phyloP scores from a whole-genome alignment of 2,329 filamentous ascomycete species.

The Fusarium anthophilum region DNA sequence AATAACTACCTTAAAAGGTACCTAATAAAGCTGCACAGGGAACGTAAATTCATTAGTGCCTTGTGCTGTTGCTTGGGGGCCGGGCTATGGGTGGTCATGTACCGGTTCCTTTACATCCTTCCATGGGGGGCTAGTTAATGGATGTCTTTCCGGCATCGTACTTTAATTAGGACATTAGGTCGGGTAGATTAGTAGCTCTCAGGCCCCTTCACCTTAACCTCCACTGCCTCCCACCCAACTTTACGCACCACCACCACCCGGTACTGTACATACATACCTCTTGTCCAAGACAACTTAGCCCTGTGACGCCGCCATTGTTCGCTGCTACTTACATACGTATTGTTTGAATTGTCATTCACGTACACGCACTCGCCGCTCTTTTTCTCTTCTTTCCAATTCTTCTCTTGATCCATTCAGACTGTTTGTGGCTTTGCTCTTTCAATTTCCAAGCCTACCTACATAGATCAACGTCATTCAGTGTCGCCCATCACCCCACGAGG shows the following conservation, averaged over 20 bases:
- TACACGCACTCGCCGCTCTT: constrained; percentile 9
- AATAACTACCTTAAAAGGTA: background rate
- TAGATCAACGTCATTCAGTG: constrained; percentile 16
- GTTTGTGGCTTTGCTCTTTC: background rate
- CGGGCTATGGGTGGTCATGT: constrained; percentile 6
- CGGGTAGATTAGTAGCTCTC: background rate
- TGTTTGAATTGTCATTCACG: constrained; percentile 14
- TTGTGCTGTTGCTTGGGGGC: constrained; percentile 34
- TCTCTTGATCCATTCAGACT: background rate
- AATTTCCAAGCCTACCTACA: background rate
- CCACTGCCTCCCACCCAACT: constrained; percentile 21
- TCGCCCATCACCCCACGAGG: constrained; percentile 34
- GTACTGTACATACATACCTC: constrained; percentile 5
- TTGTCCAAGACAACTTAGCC: constrained; percentile 15
- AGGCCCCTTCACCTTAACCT: constrained; percentile 21
- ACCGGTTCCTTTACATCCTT: constrained; percentile 6
- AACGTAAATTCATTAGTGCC: constrained; percentile 42
- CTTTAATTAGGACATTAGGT: constrained; percentile 1
- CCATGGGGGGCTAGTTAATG: constrained; percentile 4
- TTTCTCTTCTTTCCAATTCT: background rate
- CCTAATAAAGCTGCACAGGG: constrained; percentile 29
- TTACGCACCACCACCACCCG: constrained; percentile 1
- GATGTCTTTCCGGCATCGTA: background rate
- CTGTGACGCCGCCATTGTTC: constrained; percentile 14
- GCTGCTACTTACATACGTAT: constrained; percentile 8